Evolutionary conservation across 805 yeast species (phyloP).

Genomic region (Ascoidea tarda): DNA sequence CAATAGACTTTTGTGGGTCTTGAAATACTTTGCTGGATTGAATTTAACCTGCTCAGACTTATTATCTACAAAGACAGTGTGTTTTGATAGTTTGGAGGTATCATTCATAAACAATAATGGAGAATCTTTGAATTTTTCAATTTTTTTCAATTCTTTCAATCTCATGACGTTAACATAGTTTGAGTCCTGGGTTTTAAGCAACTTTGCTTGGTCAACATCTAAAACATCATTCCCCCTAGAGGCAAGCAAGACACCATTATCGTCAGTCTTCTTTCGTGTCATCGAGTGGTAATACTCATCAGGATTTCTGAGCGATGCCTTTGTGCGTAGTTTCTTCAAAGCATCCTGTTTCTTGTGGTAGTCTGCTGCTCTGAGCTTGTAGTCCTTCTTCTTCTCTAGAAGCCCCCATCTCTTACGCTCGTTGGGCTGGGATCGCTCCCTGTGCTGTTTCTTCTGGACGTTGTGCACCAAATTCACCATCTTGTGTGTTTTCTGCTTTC

Average conservation of each 20-base stretch:
- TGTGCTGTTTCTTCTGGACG: conserved; percentile 90
- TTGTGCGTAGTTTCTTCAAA: conserved; percentile 55
- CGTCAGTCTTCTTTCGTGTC: conserved; percentile 57
- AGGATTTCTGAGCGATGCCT: conserved; percentile 66
- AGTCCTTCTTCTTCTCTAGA: conserved; percentile 86
- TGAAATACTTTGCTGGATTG: conserved; percentile 49
- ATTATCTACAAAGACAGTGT: conserved; percentile 73
- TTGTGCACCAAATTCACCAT: conserved; percentile 81
- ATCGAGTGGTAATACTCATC: conserved; percentile 96
- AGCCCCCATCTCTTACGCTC: conserved; percentile 68
- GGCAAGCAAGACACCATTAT: conserved; percentile 49
- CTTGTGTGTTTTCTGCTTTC: background rate
- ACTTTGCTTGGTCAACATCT: conserved; percentile 60
- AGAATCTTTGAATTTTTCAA: conserved; percentile 34
- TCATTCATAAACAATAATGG: conserved; percentile 16
- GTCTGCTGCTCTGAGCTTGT: conserved; percentile 55
- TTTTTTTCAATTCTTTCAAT: conserved; percentile 50
- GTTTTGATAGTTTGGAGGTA: conserved; percentile 38
- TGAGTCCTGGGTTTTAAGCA: conserved; percentile 82
- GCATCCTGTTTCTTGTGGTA: conserved; percentile 44
- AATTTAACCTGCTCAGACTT: conserved; percentile 41
- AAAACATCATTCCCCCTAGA: conserved; percentile 46
- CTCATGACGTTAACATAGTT: conserved; percentile 73
- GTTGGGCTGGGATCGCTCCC: conserved; percentile 81
- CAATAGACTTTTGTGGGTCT: conserved; percentile 54